Base-by-base conservation (phyloP, 2,329 filamentous ascomycete species). In the Fusarium tjaetaba region DNA sequence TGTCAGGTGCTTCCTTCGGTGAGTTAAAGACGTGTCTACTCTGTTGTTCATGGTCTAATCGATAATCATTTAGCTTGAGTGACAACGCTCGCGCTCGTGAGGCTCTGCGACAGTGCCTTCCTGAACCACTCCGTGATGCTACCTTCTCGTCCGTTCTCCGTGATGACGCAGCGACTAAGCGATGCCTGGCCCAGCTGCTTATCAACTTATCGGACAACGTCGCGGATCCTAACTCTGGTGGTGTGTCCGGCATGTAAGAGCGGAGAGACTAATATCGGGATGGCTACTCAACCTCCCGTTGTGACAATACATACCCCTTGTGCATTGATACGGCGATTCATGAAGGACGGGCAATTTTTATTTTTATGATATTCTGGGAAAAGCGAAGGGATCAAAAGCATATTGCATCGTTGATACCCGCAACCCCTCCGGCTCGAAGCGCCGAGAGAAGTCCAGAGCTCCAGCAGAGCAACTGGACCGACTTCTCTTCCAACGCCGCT, bases 11-110 rank as follows among this genome's bases (percentile, higher is more conserved):
- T 99, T 99, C 83, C 88, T 99, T 80, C 90, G 96, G 94, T 97
- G 86, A 77, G 90, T 85, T 45, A 11, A 24, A 14, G n/a, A n/a
- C n/a, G n/a, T 45, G 28, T 41, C 56, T 48, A 26, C 11, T 15
- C 10, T 22, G 43, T 30, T 18, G 14, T 24, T 6, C 7, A 24
- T 15, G 41, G n/a, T 36, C 76, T 78, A 71, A 78, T 34, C 22
- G 24, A 30, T 39, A 13, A 28, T 36, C 28, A 18, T 38, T 28
- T 77, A 97, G 95, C 68, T 87, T 99, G 52, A 98, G 95, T 78
- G 96, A 99, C 81, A 99, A 99, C 79, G 96, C 96, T 69, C 93
- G 96, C 69, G 96, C 96, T 64, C 93, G 96, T 38, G 96, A 99
- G 82, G 96, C 96, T 51, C 89, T 99, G 28, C 91, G 96, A 46